Evolutionary conservation across 495 filamentous ascomycete genomes (phyloP), one percentile per base, ranked within the genome.

Genomic region (Massariosphaeria phaeospora): DNA sequence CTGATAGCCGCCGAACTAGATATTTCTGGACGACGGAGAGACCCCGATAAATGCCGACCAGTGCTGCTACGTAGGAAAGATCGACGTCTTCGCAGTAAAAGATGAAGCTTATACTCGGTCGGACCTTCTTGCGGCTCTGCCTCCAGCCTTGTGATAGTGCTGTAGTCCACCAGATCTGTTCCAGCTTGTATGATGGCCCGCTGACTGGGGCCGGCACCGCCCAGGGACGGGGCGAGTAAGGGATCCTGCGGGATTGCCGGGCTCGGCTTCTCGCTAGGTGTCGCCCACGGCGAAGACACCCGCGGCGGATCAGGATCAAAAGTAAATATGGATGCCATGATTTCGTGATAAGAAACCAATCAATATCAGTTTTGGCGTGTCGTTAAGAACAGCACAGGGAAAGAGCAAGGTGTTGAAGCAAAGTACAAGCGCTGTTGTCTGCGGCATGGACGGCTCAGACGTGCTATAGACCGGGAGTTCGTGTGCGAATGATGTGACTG

Each of bases 301-400:
- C 88, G 75, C 3, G 88, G 86, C 30, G 91, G 87, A 55, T 94
- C 85, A 10, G 88, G 83, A 49, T 96, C 89, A 65, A 85, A 98
- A 0, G 91, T 96, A 70, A 98, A 98, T 52, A 98, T 88, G 12
- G 90, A 95, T 30, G 89, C 88, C 93, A 97, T 98, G 9, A 21
- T 31, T n/a, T n/a, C n/a, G n/a, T n/a, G n/a, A n/a, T n/a, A n/a
- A n/a, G n/a, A n/a, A n/a, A n/a, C n/a, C n/a, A n/a, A n/a, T n/a
- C n/a, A n/a, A n/a, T n/a, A n/a, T n/a, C n/a, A n/a, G n/a, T n/a
- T n/a, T n/a, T n/a, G n/a, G n/a, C n/a, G n/a, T n/a, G n/a, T n/a
- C n/a, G n/a, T n/a, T n/a, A n/a, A n/a, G n/a, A n/a, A n/a, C n/a
- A n/a, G n/a, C n/a, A n/a, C n/a, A n/a, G n/a, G n/a, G n/a, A n/a